Percentiles rank a stretch among this genome's conserved stretches.
Conservation (phyloP, 495 filamentous ascomycete species). For the Aspergillus diversus region DNA sequence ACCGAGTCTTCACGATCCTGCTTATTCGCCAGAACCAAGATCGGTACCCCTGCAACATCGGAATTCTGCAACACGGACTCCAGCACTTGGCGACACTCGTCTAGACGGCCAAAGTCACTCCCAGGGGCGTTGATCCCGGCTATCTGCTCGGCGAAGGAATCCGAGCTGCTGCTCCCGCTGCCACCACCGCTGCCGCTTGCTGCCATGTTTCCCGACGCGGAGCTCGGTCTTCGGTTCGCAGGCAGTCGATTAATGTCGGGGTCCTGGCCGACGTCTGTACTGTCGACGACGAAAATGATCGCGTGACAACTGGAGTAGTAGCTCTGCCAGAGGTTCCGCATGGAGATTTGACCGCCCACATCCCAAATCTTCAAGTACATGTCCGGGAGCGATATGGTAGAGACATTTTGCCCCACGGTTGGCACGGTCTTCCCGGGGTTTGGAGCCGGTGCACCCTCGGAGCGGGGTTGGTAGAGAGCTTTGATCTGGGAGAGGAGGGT, state of each 20-base stretch:
- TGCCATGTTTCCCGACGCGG: slow-evolving; percentile 26
- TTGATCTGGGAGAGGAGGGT: slow-evolving; percentile 97
- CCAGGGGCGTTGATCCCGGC: slow-evolving; percentile 51
- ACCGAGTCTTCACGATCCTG: slow-evolving; percentile 97
- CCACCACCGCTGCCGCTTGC: background rate
- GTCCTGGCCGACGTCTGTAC: slow-evolving; percentile 83
- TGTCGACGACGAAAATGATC: slow-evolving; percentile 96
- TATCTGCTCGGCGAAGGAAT: slow-evolving; percentile 40
- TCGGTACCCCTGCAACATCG: slow-evolving; percentile 86
- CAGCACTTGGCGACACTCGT: slow-evolving; percentile 86
- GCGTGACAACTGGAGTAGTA: slow-evolving; percentile 94
- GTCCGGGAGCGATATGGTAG: slow-evolving; percentile 81
- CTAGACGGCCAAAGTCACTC: slow-evolving; percentile 67
- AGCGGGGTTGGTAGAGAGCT: slow-evolving; percentile 72
- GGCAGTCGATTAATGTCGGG: slow-evolving; percentile 52
- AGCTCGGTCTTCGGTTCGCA: slow-evolving; percentile 35
- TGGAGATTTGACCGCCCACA: slow-evolving; percentile 86
- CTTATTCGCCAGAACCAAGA: slow-evolving; percentile 94
- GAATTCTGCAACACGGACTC: slow-evolving; percentile 81
- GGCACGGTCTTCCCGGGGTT: slow-evolving; percentile 79
- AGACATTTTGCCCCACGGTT: slow-evolving; percentile 96
- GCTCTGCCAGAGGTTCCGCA: slow-evolving; percentile 92
- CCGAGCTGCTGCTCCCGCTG: slow-evolving; percentile 8
- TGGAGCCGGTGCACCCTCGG: slow-evolving; percentile 53
- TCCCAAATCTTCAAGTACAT: slow-evolving; percentile 99